Conservation (phyloP, 23 red algal genomes). For the Cyanidium caldarium region DNA sequence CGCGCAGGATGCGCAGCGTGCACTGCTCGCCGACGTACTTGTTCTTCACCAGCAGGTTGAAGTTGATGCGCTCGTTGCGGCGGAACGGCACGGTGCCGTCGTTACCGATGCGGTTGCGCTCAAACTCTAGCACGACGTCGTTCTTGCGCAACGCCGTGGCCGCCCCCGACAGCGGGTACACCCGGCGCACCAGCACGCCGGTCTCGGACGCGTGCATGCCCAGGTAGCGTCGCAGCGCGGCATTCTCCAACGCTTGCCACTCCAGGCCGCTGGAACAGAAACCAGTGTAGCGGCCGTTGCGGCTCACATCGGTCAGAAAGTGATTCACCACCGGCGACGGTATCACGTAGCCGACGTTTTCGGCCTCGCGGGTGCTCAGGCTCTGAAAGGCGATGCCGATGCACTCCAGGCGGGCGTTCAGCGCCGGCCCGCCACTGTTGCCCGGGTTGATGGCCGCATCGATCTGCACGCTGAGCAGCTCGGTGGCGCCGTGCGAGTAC, state of each 20-base stretch:
- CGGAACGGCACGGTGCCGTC: conserved; percentile 79
- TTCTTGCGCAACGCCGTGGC: conserved; percentile 39
- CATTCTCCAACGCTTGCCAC: conserved; percentile 70
- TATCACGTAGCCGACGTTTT: conserved; percentile 74
- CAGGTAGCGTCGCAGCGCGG: conserved; percentile 31
- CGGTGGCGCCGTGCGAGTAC: conserved; percentile 58
- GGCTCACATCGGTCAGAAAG: conserved; percentile 67
- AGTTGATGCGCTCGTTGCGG: conserved; percentile 57
- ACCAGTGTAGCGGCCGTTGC: conserved; percentile 65
- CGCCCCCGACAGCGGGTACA: conserved; percentile 37
- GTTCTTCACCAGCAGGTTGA: conserved; percentile 54
- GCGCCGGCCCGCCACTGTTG: conserved; percentile 76
- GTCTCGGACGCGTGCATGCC: conserved; percentile 18
- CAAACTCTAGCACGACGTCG: conserved; percentile 71
- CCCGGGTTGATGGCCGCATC: conserved; percentile 84
- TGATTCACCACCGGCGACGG: conserved; percentile 68
- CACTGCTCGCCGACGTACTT: conserved; percentile 50
- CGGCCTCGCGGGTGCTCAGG: conserved; percentile 51
- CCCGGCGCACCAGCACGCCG: conserved; percentile 59
- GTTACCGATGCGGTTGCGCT: conserved; percentile 54
- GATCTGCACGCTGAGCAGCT: conserved; percentile 79
- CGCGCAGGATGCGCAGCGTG: conserved; percentile 36
- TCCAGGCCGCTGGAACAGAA: conserved; percentile 64
- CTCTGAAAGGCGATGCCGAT: conserved; percentile 89
- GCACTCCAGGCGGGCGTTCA: conserved; percentile 57